phyloP scores from a whole-genome alignment of 495 filamentous ascomycete species.

The Durotheca rogersii region DNA sequence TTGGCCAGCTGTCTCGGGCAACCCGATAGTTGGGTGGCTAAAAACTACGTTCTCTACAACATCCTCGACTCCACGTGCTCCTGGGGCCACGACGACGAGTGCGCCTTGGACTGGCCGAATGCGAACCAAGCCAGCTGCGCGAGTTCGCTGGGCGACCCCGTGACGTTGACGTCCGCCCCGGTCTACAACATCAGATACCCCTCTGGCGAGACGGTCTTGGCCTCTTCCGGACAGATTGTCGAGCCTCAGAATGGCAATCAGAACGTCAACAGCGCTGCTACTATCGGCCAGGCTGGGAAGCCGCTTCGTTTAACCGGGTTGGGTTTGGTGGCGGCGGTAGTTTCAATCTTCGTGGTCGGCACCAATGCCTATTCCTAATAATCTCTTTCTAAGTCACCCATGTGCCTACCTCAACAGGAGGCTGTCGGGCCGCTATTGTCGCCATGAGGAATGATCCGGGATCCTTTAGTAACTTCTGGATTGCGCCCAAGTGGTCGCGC shows the following conservation, averaged over 20 bases:
- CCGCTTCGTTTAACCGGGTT: constrained; percentile 5
- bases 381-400: background rate
- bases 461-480: no score
- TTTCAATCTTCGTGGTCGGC: constrained; percentile 4
- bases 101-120: constrained; percentile 47
- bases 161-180: constrained; percentile 35
- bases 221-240: constrained; percentile 40
- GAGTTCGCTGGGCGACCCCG: constrained; percentile 40
- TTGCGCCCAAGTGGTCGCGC: no score
- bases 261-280: no score
- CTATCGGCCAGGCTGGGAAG: constrained; percentile 1
- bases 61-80: constrained; percentile 47
- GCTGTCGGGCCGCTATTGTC: no score
- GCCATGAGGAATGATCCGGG: no score
- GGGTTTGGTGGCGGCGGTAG: constrained; percentile 9
- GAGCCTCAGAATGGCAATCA: constrained; percentile 15
- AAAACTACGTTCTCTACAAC: constrained; percentile 48
- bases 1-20: constrained; percentile 45
- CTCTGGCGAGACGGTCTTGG: constrained; percentile 43
- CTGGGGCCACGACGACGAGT: constrained; percentile 48
- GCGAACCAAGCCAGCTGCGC: constrained; percentile 48
- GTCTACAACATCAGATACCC: constrained; percentile 53
- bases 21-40: constrained; percentile 44
- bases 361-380: background rate
- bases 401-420: no score